Base-by-base conservation (phyloP, 1,284 basidiomycete genomes). In the Fistulinella cinereoalba region DNA sequence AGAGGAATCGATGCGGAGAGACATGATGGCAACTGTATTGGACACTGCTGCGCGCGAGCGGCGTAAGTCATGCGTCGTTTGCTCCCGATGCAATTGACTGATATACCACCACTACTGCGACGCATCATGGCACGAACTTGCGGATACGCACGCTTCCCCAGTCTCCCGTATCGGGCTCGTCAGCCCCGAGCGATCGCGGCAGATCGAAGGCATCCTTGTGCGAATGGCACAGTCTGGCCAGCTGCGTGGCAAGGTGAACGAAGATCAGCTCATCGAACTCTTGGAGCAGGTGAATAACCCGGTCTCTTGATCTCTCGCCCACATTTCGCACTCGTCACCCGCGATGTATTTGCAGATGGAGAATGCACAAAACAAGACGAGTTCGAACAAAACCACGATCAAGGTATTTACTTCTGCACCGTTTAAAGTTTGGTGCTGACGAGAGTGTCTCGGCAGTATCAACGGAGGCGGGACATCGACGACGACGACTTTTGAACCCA, bases 161-260 rank as follows among this genome's bases (percentile, higher is more conserved):
- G 89, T 92, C 51, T 91, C 94, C 4, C 83, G 96, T 38, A 98
- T 99, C 64, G 81, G 88, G 3, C 81, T 99, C 27, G 96, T 97
- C 50, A 90, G 93, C 60, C 91, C 93, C 1, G 83, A 91, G 47
- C 79, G 94, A 62, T 89, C 93, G 6, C 74, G 79, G 47, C 85
- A 94, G 65, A 93, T 98, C 55, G 90, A 97, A 68, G 78, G 77
- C 12, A 81, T 97, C 47, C 73, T 99, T 36, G 64, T 94, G 29
- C 80, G 91, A 34, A 95, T 97, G 92, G 94, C 89, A 7, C 92
- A 95, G 68, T 78, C 81, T 2, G 94, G 95, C n/a, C 94, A 97
- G 67, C 72, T 98, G 39, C 78, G 88, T 45, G 88, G 88, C 11
- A 78, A 87, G 45, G 87, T 99, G 36, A 85, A 81, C 22, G 96